A percentile compares a stretch with the other conserved stretches of the same genome.
Conservation (phyloP, 805 yeast genomes). For the Schwanniomyces yamadae region DNA sequence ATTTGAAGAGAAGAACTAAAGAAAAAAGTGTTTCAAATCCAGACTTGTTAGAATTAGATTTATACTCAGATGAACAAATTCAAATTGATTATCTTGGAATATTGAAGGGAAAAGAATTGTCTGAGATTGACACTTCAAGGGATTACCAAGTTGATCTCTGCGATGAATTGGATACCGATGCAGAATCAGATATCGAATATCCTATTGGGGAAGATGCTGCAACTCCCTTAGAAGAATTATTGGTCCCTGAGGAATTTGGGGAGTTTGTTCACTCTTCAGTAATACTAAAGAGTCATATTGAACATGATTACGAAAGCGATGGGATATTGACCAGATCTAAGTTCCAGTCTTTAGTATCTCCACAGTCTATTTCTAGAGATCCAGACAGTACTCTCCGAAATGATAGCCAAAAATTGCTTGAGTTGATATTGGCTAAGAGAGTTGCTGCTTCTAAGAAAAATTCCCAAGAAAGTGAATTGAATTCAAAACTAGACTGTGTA, state of each 20-base stretch:
- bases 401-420: slow-evolving; percentile 11
- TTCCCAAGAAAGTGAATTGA: slow-evolving; percentile 24
- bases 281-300: slow-evolving; percentile 29
- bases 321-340: slow-evolving; percentile 36
- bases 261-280: slow-evolving; percentile 20
- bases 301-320: slow-evolving; percentile 11
- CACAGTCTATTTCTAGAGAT: not conserved
- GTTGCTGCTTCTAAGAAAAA: not conserved
- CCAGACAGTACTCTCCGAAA: slow-evolving; percentile 2
- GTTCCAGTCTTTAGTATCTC: slow-evolving; percentile 11
- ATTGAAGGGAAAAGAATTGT: slow-evolving; percentile 24
- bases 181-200: slow-evolving; percentile 6
- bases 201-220: not conserved
- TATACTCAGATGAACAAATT: slow-evolving; percentile 17
- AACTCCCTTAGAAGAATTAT: slow-evolving; percentile 19
- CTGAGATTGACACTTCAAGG: slow-evolving; percentile 38
- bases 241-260: slow-evolving; percentile 23
- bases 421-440: slow-evolving; percentile 11
- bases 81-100: slow-evolving; percentile 21
- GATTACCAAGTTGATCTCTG: slow-evolving; percentile 27
- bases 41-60: slow-evolving; percentile 12
- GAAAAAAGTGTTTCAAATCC: slow-evolving; percentile 14
- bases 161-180: slow-evolving; percentile 16
- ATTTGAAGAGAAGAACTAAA: slow-evolving; percentile 21
- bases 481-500: slow-evolving; percentile 57